Base-by-base conservation (phyloP, 345 rosid species). In the Moringa oleifera region DNA sequence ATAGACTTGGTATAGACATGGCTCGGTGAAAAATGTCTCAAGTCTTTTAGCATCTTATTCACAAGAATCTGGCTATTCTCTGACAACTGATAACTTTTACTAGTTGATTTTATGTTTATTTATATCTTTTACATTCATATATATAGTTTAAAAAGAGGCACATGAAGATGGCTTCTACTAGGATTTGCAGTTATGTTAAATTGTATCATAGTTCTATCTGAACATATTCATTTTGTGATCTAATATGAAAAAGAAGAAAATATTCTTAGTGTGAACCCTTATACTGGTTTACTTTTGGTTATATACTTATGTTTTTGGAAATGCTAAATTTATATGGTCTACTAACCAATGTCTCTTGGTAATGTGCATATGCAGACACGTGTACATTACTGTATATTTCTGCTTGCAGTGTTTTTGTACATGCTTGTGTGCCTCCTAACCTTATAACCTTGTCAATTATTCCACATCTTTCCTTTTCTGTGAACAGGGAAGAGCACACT, bases 401-500 rank as follows among this genome's bases (percentile, higher is more conserved):
- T 5, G 1, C 37, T 33, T 33, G 37, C 12, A 9, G 47, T 41
- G 12, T 41, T 7, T 41, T 41, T 41, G 47, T 41, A 15, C 13
- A 41, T 41, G 47, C 47, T 41, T 41, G 16, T 41, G 13, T 41
- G 1, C 1, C 12, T 41, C 47, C n/a, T n/a, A n/a, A n/a, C n/a
- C n/a, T n/a, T n/a, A n/a, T n/a, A n/a, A n/a, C n/a, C n/a, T n/a
- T n/a, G n/a, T n/a, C n/a, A n/a, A n/a, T n/a, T n/a, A n/a, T n/a
- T n/a, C n/a, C n/a, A n/a, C n/a, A 41, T 41, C 47, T 41, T 9
- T 41, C 47, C 17, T 41, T 41, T 41, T 61, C 25, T 54, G 45
- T 58, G 33, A 24, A 53, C 72, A 85, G 89, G 95, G 60, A 88
- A 85, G 70, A 88, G 95, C 72, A 85, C 91, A 51, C 78, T 88